phyloP scores from a whole-genome alignment of 257 asterid genomes.

The Nicotiana paniculata region DNA sequence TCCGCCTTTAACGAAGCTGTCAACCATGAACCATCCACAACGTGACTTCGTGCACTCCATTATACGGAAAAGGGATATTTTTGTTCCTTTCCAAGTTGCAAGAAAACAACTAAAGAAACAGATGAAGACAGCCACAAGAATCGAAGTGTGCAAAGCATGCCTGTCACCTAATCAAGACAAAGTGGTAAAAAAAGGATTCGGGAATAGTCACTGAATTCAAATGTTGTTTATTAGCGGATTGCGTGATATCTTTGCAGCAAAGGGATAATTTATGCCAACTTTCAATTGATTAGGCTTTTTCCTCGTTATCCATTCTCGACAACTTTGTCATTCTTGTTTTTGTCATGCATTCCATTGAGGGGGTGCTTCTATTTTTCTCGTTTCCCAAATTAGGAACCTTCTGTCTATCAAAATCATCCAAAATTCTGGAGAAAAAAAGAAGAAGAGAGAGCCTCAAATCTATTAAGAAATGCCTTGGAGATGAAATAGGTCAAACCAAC shows the following conservation, averaged over 20 bases:
- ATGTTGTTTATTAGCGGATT: neutral
- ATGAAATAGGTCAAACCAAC: neutral
- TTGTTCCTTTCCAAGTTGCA: constrained; percentile 1
- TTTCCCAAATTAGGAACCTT: neutral
- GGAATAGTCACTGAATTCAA: neutral
- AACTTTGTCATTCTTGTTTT: neutral
- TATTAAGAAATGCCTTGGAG: neutral
- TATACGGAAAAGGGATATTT: neutral
- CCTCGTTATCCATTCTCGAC: neutral
- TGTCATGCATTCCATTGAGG: neutral
- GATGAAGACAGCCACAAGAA: neutral
- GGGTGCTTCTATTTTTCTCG: neutral
- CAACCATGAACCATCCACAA: neutral
- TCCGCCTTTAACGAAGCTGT: neutral
- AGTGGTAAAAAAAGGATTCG: no score
- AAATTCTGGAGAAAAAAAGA: neutral
- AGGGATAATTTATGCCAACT: neutral
- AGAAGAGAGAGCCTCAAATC: neutral
- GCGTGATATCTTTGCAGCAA: neutral
- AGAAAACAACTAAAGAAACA: neutral
- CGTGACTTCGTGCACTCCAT: neutral
- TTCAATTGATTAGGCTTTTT: neutral
- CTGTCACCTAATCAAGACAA: no score
- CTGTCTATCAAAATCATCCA: neutral
- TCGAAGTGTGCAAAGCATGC: neutral